A percentile compares a stretch with the other conserved stretches of the same genome.
Conservation (phyloP, 1,139 yeast genomes). For the Magnusiomyces paraingens region DNA sequence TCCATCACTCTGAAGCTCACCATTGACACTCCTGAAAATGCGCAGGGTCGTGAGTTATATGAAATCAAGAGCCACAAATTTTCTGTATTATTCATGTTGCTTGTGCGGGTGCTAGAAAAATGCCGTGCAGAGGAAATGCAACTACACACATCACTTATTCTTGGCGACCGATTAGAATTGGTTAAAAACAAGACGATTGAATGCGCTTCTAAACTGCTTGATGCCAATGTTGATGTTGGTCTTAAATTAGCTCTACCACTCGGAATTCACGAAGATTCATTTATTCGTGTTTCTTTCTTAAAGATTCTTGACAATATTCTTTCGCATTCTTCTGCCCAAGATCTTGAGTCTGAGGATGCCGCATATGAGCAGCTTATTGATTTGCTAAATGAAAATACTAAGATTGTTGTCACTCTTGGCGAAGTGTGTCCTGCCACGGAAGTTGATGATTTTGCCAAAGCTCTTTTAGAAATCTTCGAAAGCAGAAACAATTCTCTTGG, state of each 20-base stretch:
- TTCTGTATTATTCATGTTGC: slow-evolving; percentile 63
- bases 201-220: slow-evolving; percentile 61
- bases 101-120: slow-evolving; percentile 64
- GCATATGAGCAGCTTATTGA: slow-evolving; percentile 31
- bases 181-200: slow-evolving; percentile 62
- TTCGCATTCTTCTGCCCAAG: slow-evolving; percentile 36
- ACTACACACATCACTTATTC: slow-evolving; percentile 5
- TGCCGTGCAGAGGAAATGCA: slow-evolving; percentile 33
- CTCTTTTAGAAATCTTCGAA: slow-evolving; percentile 58
- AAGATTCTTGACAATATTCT: slow-evolving; percentile 70
- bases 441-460: slow-evolving; percentile 66
- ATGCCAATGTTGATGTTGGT: slow-evolving; percentile 72
- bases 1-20: slow-evolving; percentile 26
- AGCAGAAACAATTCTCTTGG: slow-evolving; percentile 48
- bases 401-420: slow-evolving; percentile 24
- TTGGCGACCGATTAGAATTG: slow-evolving; percentile 43
- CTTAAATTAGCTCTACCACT: slow-evolving; percentile 69
- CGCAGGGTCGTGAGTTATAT: slow-evolving; percentile 44
- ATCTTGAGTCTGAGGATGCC: slow-evolving; percentile 29
- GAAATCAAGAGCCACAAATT: slow-evolving; percentile 60
- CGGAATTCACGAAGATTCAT: slow-evolving; percentile 64
- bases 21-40: slow-evolving; percentile 33
- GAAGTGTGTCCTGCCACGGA: slow-evolving; percentile 55
- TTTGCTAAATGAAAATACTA: slow-evolving; percentile 19
- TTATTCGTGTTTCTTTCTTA: slow-evolving; percentile 64